A percentile compares a stretch with the other conserved stretches of the same genome.
phyloP scores from a whole-genome alignment of 805 yeast genomes.

The Brettanomyces custersianus region DNA sequence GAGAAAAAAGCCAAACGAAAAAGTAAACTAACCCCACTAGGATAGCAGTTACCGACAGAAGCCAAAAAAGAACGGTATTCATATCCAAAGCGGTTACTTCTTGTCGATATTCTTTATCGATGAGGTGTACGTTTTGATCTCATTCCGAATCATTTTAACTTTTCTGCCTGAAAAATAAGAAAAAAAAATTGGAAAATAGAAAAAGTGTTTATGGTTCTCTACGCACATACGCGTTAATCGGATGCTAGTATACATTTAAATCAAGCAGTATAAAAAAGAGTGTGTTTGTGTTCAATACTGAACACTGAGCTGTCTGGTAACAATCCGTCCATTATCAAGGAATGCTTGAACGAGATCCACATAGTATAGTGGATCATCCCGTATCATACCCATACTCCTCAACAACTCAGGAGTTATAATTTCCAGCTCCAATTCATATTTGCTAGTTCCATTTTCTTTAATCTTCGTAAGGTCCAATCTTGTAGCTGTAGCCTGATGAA shows the following conservation, averaged over 20 bases:
- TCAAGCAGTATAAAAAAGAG: too few species aligned
- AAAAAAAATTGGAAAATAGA: too few species aligned
- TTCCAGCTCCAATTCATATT: slow-evolving; percentile 28
- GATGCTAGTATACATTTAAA: too few species aligned
- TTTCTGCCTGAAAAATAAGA: too few species aligned
- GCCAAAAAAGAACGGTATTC: background rate
- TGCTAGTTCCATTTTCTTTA: slow-evolving; percentile 20
- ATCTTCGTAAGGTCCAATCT: slow-evolving; percentile 67
- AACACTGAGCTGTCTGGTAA: slow-evolving; percentile 23
- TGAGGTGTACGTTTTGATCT: too few species aligned
- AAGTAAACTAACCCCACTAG: slow-evolving; percentile 23
- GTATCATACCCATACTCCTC: slow-evolving; percentile 22
- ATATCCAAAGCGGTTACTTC: too few species aligned
- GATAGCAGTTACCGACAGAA: background rate
- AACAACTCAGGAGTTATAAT: slow-evolving; percentile 24
- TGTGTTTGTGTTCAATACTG: slow-evolving; percentile 8
- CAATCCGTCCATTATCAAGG: slow-evolving; percentile 33
- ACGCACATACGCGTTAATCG: too few species aligned
- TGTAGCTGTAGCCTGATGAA: slow-evolving; percentile 67
- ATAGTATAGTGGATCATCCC: slow-evolving; percentile 31
- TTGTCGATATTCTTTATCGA: too few species aligned
- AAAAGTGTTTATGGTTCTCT: too few species aligned
- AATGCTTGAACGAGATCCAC: slow-evolving; percentile 38
- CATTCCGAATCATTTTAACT: too few species aligned
- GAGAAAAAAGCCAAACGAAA: slow-evolving; percentile 43